phyloP scores from a whole-genome alignment of 2,329 filamentous ascomycete species.

The Conoideocrella luteorostrata region DNA sequence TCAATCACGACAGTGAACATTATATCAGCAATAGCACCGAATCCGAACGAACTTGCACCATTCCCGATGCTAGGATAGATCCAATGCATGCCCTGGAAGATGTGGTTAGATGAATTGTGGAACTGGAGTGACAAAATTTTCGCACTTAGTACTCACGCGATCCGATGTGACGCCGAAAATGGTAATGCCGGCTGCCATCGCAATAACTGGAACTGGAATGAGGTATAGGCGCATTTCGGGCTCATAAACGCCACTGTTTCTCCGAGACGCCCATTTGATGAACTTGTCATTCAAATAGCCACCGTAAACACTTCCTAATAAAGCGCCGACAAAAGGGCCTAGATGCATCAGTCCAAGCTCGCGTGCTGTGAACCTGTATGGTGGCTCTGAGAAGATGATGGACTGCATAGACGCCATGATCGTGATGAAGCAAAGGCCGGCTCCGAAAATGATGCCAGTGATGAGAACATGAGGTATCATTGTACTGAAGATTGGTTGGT shows the following conservation, averaged over 20 bases:
- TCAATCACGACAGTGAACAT: constrained; percentile 29
- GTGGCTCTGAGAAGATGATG: constrained; percentile 14
- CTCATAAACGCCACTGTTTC: constrained; percentile 34
- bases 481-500: constrained; percentile 13
- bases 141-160: too few relatives aligned
- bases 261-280: constrained; percentile 26
- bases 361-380: constrained; percentile 21
- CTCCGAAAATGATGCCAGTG: constrained; percentile 32
- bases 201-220: background rate
- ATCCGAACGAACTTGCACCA: constrained; percentile 30
- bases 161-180: constrained; percentile 29
- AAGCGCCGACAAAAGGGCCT: constrained; percentile 26
- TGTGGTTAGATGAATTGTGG: too few relatives aligned
- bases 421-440: constrained; percentile 28
- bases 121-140: too few relatives aligned
- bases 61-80: constrained; percentile 31
- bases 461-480: constrained; percentile 33
- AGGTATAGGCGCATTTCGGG: constrained; percentile 38
- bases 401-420: background rate
- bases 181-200: constrained; percentile 25
- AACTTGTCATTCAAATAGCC: constrained; percentile 31
- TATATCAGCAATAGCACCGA: constrained; percentile 32
- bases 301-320: constrained; percentile 29
- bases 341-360: constrained; percentile 20
- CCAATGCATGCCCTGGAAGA: constrained; percentile 34